Evolutionary conservation across 345 rosid genomes (phyloP).

Genomic region (Hypericum perforatum): DNA sequence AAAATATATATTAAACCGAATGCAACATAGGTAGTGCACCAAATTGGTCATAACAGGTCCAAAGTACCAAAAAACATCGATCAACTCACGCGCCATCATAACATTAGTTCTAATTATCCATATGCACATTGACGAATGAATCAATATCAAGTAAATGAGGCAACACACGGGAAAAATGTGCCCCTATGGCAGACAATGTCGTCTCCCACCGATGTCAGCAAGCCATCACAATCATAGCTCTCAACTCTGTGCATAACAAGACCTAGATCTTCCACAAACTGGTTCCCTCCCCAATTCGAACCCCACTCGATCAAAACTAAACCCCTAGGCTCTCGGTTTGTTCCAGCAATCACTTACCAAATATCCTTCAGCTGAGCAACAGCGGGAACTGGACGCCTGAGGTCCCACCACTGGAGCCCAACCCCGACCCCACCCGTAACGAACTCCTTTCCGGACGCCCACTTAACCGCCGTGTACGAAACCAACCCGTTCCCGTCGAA

Average conservation of each 20-base stretch:
- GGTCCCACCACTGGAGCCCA: conserved; percentile 89
- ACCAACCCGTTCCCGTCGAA: conserved; percentile 69
- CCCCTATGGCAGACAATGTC: too few species aligned
- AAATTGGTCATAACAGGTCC: background rate
- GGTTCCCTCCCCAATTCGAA: too few species aligned
- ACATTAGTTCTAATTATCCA: too few species aligned
- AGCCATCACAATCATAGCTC: too few species aligned
- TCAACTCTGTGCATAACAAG: too few species aligned
- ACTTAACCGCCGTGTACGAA: conserved; percentile 59
- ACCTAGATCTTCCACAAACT: too few species aligned
- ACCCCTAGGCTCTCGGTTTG: too few species aligned
- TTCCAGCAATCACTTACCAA: conserved; percentile 36
- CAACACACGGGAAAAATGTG: too few species aligned
- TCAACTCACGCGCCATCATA: background rate
- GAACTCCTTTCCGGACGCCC: conserved; percentile 84
- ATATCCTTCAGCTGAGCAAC: conserved; percentile 68
- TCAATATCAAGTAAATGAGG: too few species aligned
- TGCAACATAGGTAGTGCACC: background rate
- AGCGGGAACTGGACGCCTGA: conserved; percentile 55
- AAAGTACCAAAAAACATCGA: background rate
- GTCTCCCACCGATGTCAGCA: too few species aligned
- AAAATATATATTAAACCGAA: conserved; percentile 10
- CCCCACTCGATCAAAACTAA: too few species aligned
- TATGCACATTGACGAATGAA: too few species aligned
- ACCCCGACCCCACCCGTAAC: conserved; percentile 82